A percentile compares a stretch with the other conserved stretches of the same genome.
Evolutionary conservation across 495 filamentous ascomycete species (phyloP).

Genomic region (Rhizodiscina lignyota): DNA sequence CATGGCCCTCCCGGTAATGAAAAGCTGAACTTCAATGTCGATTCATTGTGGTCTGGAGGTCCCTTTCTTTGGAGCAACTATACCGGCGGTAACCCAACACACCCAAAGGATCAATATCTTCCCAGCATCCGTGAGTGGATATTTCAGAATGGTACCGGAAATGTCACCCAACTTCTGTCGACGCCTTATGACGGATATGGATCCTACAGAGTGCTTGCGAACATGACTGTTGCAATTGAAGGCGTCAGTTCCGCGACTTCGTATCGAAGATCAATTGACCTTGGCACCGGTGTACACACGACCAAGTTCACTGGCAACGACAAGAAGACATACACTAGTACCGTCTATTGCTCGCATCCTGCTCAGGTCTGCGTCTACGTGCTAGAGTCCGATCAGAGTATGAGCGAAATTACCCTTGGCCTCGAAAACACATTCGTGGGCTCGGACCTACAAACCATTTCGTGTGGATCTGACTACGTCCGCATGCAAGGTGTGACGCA

Average conservation of each 20-base stretch:
- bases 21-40: slow-evolving; percentile 26
- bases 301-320: slow-evolving; percentile 13
- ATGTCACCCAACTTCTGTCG: no score
- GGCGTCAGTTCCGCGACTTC: slow-evolving; percentile 12
- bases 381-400: slow-evolving; percentile 14
- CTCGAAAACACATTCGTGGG: slow-evolving; percentile 19
- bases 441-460: slow-evolving; percentile 10
- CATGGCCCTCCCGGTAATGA: slow-evolving; percentile 22
- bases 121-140: slow-evolving; percentile 27
- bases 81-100: slow-evolving; percentile 29
- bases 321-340: slow-evolving; percentile 15
- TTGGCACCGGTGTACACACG: slow-evolving; percentile 24
- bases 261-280: slow-evolving; percentile 27
- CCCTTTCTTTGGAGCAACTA: slow-evolving; percentile 28
- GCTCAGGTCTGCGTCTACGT: slow-evolving; percentile 32
- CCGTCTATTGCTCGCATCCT: slow-evolving; percentile 29
- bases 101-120: slow-evolving; percentile 18
- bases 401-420: slow-evolving; percentile 21
- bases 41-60: slow-evolving; percentile 29
- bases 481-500: slow-evolving; percentile 17
- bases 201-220: slow-evolving; percentile 27
- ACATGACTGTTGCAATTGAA: slow-evolving; percentile 24
- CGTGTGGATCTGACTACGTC: slow-evolving; percentile 14
- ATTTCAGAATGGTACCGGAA: slow-evolving; percentile 28
- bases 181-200: slow-evolving; percentile 26